Evolutionary conservation across 805 yeast species (phyloP), one percentile per base, ranked within the genome.

Genomic region (Limtongia smithiae): DNA sequence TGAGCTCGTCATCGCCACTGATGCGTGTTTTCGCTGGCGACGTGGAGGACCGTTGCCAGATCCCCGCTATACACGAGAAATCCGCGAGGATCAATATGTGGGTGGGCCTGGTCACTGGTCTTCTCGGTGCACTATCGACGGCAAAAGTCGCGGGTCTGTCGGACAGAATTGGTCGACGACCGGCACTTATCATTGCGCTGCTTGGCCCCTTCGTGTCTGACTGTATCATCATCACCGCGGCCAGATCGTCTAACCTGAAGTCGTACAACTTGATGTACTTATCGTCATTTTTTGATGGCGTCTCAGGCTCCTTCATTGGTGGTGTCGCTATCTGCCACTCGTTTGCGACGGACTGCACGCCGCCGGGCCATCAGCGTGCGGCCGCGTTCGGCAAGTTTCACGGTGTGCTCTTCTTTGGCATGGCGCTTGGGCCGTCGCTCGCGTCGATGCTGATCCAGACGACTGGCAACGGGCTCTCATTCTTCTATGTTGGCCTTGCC

Each of bases 251-350:
- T 15, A 25, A 44, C 30, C 20, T 51, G 38, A 44, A 47, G 45
- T 51, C 55, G 3, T 51, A 51, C 46, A 27, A 47, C 34, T 41
- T 51, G 17, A 42, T 14, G 22, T 46, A 4, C 30, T 43, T 51
- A 14, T 30, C 51, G 6, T 42, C 51, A 7, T 24, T 47, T 18
- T 42, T 47, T 12, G 55, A 51, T 22, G 55, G 55, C 5, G 25
- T 18, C 34, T 38, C 51, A 2, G 55, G 55, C 14, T 46, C 55
- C 15, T 47, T 38, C 28, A 40, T 51, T 21, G 46, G 34, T 21
- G 45, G 47, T 8, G 46, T 47, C 18, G 55, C 55, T 11, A 51
- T 51, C 41, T 51, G 55, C 21, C 55, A 51, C 27, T 51, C 55
- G 7, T 51, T 42, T 36, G 55, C 51, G 5, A 44, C 55, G 22